Percentiles rank a stretch among this genome's conserved stretches.
Evolutionary conservation across 495 filamentous ascomycete genomes (phyloP).

Genomic region (Penicillium argentinense): DNA sequence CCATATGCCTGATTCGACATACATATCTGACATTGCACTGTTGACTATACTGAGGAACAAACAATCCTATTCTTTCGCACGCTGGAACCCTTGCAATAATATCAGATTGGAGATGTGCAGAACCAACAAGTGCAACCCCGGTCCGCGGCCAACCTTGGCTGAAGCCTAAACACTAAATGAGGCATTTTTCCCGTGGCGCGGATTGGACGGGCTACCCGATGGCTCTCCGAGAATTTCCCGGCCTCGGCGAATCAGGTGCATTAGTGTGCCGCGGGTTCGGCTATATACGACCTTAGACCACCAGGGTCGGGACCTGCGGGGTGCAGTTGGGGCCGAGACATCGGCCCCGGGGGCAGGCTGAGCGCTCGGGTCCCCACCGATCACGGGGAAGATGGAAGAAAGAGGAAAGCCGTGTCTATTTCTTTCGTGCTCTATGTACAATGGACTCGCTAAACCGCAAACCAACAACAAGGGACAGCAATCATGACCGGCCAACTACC

Average conservation of each 20-base stretch:
- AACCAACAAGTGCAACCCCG: constrained; percentile 3
- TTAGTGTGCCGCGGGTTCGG: background rate
- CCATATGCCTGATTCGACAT: too few species aligned
- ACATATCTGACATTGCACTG: too few species aligned
- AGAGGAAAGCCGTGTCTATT: background rate
- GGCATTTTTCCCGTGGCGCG: constrained; percentile 19
- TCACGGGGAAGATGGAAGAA: background rate
- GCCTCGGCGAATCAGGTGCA: constrained; percentile 14
- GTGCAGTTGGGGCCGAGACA: background rate
- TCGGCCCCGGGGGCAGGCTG: too few species aligned
- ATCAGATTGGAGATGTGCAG: background rate
- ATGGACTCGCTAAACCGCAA: constrained; percentile 19
- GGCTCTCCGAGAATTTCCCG: constrained; percentile 14
- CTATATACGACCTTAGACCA: background rate
- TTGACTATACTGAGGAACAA: too few species aligned
- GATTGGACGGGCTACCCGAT: constrained; percentile 22
- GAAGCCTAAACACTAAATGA: constrained; percentile 8
- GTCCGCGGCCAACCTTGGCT: constrained; percentile 11
- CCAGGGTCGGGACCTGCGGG: background rate
- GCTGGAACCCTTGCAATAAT: too few species aligned
- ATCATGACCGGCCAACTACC: too few species aligned
- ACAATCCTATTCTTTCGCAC: too few species aligned
- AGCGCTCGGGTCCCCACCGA: background rate
- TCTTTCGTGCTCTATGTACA: constrained; percentile 17
- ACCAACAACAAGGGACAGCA: too few species aligned